Evolutionary conservation across 2,329 filamentous ascomycete species (phyloP), one percentile per base, ranked within the genome.

Genomic region (Cryphonectria radicalis): DNA sequence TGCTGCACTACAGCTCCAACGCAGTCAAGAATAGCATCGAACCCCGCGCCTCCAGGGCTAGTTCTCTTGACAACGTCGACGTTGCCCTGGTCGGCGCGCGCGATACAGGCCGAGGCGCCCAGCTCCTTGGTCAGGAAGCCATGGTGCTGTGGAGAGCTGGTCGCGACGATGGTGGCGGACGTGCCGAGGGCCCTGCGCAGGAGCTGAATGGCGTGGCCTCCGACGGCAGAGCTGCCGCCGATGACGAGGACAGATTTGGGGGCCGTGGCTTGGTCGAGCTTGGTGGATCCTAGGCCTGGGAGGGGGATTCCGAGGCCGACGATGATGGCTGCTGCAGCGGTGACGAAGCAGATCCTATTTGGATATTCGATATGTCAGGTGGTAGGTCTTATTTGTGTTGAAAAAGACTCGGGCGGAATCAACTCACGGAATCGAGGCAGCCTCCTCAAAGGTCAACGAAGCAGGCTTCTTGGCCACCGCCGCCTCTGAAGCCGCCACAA

Each of bases 21-120:
- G 1, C 76, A 74, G 70, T 82, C 80, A 25, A 81, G 53, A 40
- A 82, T 78, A 4, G 77, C 77, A 65, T 82, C 80, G 8, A 80
- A 78, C 0, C 80, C 79, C 1, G 63, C 57, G 8, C 72, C 76
- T 0, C 70, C 71, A 2, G 76, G 74, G 2, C 75, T 74, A 4
- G 74, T 75, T 4, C 76, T 72, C 59, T 74, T 75, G 14, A 77
- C 72, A 1, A 69, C 73, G 32, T 71, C 74, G 40, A 69, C 42
- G 55, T 73, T 65, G 13, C 64, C 32, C 50, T 74, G 74, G 43
- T 74, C 63, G 8, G 64, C 65, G 3, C 76, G 73, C 35, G 76
- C 76, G 35, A 78, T 63, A 37, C 60, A 69, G 19, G 25, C 59
- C 50, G 69, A 72, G 14, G 77, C 77, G 17, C 77, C 76, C 1